Percentiles rank a stretch among this genome's conserved stretches.
These are phyloP conservation scores for Ogataea henricii DNA, from an alignment of 805 yeast species.

Conservation along the genomic window DNA sequence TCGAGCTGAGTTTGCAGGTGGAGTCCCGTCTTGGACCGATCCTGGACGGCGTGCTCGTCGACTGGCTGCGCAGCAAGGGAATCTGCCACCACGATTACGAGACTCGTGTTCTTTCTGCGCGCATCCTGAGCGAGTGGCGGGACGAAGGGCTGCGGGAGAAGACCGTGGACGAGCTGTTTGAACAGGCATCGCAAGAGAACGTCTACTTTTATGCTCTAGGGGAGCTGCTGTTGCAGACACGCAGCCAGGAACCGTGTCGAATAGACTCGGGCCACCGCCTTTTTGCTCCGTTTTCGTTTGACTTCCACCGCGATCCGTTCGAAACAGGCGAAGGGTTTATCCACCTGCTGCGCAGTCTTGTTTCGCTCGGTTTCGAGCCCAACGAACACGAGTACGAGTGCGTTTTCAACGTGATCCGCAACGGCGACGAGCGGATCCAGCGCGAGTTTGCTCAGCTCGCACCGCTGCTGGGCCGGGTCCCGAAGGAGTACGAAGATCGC, in stretches of 20 bases:
- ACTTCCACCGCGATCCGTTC: constrained; percentile 36
- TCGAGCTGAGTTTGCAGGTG: constrained; percentile 22
- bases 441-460: constrained; percentile 36
- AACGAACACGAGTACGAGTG: constrained; percentile 21
- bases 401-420: constrained; percentile 34
- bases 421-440: constrained; percentile 23
- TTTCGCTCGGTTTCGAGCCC: constrained; percentile 9
- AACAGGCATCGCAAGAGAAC: background rate
- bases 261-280: too few relatives aligned
- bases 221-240: constrained; percentile 5
- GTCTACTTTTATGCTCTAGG: constrained; percentile 24
- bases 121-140: constrained; percentile 31
- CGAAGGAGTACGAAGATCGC: constrained; percentile 25
- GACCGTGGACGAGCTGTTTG: background rate
- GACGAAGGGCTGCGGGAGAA: background rate
- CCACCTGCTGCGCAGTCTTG: constrained; percentile 21
- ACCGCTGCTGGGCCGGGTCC: constrained; percentile 11
- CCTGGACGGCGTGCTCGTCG: constrained; percentile 31
- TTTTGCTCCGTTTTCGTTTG: constrained; percentile 24
- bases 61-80: constrained; percentile 36
- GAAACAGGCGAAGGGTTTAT: constrained; percentile 43
- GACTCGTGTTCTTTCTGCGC: constrained; percentile 44
- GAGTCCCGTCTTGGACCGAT: background rate
- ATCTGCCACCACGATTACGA: constrained; percentile 43
- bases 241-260: too few relatives aligned